Conservation (phyloP, 495 filamentous ascomycete genomes). For the Trypethelium eluteriae region DNA sequence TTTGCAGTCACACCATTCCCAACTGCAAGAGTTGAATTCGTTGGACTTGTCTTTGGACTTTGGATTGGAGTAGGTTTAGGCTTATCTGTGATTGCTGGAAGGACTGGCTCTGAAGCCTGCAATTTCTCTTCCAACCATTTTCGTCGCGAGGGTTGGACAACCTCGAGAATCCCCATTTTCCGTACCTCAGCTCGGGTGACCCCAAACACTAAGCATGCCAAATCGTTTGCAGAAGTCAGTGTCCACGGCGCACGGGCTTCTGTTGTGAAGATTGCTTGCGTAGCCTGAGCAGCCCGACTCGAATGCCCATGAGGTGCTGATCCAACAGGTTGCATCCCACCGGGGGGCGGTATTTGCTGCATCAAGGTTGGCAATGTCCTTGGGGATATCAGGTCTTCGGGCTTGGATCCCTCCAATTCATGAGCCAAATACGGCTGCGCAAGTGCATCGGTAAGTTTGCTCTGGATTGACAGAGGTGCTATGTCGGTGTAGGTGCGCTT, state of each 20-base stretch:
- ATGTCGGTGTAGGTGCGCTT: constrained; percentile 86
- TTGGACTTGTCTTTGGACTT: constrained; percentile 38
- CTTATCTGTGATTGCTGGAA: constrained; percentile 39
- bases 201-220: constrained; percentile 92
- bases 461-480: constrained; percentile 59
- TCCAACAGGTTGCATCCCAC: constrained; percentile 16
- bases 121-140: constrained; percentile 88
- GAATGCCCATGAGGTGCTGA: constrained; percentile 56
- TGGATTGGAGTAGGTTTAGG: constrained; percentile 41
- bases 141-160: constrained; percentile 78
- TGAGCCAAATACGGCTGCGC: constrained; percentile 62
- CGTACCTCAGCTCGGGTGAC: constrained; percentile 89
- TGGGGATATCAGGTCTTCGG: constrained; percentile 42
- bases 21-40: constrained; percentile 41
- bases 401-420: constrained; percentile 17
- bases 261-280: constrained; percentile 95
- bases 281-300: constrained; percentile 80
- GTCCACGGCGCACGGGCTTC: constrained; percentile 85
- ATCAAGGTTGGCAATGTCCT: constrained; percentile 37
- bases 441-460: constrained; percentile 80
- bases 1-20: constrained; percentile 79
- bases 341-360: constrained; percentile 14
- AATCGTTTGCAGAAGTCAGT: constrained; percentile 91
- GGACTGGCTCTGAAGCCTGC: constrained; percentile 48
- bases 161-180: constrained; percentile 90